Base-by-base conservation (phyloP, 192 early-diverging fungal genomes). In the Chytriomyces confervae region DNA sequence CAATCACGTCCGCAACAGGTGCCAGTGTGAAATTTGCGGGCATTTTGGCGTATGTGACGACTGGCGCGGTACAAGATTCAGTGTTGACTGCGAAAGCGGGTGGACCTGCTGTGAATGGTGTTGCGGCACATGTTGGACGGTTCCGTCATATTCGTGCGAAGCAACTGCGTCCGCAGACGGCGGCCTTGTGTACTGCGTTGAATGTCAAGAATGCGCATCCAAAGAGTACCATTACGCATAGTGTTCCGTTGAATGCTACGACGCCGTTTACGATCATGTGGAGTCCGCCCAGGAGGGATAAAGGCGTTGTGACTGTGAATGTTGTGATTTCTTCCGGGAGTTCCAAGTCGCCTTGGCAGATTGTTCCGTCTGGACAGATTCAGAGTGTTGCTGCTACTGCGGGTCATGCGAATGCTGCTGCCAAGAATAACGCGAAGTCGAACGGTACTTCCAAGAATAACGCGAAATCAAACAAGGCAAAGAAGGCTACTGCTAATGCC, bases 41-140 rank as follows among this genome's bases (percentile, higher is more conserved):
- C 9, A 60, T 80, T 47, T 63, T 83, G 23, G 76, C 70, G 68
- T 83, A 83, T 51, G 82, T 72, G 57, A 83, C 78, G n/a, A 16
- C 69, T 47, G 82, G 78, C 18, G 46, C 74, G 9, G 53, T 47
- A 10, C 50, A 76, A 20, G 81, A 82, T 51, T 74, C 72, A 6
- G 47, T 51, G 3, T 61, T 76, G 23, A 78, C 81, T 3, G 73
- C 36, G 36, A 36, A 36, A 36, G 78, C 77, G 46, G 76, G 71
- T 44, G 71, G 72, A 7, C 45, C 60, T 24, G 72, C 77, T 46
- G 44, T 18, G 11, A 48, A 48, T 36, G 24, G 13, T 2, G 24
- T 3, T 3, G 10, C 3, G 3, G 27, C 1, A 2, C 73, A 75
- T 47, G 62, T 75, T 1, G 73, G 73, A 2, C 29, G 63, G 10